phyloP scores from a whole-genome alignment of 352 stramenopile genomes.

The Peronospora belbahrii region DNA sequence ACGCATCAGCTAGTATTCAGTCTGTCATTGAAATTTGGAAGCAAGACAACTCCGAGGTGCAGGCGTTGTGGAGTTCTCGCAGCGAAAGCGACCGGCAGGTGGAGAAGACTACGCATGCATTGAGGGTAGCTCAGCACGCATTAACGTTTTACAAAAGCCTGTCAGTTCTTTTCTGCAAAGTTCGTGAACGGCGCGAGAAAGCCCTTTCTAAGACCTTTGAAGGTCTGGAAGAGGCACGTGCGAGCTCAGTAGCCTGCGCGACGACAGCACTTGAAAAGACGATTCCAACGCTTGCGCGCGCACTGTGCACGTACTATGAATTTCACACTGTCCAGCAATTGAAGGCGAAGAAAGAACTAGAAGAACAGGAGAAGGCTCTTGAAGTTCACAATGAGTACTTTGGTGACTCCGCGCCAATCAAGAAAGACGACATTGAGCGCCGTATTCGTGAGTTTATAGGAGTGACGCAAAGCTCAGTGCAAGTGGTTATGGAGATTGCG shows the following conservation, averaged over 20 bases:
- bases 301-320: constrained; percentile 42
- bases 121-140: constrained; percentile 21
- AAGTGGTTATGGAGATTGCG: constrained; percentile 51
- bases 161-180: constrained; percentile 24
- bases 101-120: not conserved
- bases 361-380: constrained; percentile 39
- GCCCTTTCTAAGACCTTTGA: constrained; percentile 20
- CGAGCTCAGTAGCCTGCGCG: constrained; percentile 20
- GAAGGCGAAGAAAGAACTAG: constrained; percentile 37
- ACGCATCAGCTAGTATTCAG: constrained; percentile 26
- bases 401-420: constrained; percentile 51
- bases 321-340: constrained; percentile 53
- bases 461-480: constrained; percentile 42
- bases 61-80: constrained; percentile 22
- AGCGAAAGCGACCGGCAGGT: constrained; percentile 22
- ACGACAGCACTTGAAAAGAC: constrained; percentile 29
- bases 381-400: constrained; percentile 51
- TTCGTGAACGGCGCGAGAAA: constrained; percentile 22
- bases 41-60: constrained; percentile 28
- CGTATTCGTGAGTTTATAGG: constrained; percentile 58
- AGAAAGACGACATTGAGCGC: constrained; percentile 53
- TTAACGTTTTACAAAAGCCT: constrained; percentile 31
- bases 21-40: constrained; percentile 31
- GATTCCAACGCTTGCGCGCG: constrained; percentile 40
- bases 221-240: constrained; percentile 21